Evolutionary conservation across 495 filamentous ascomycete genomes (phyloP).

Genomic region (Aspergillus sparsus): DNA sequence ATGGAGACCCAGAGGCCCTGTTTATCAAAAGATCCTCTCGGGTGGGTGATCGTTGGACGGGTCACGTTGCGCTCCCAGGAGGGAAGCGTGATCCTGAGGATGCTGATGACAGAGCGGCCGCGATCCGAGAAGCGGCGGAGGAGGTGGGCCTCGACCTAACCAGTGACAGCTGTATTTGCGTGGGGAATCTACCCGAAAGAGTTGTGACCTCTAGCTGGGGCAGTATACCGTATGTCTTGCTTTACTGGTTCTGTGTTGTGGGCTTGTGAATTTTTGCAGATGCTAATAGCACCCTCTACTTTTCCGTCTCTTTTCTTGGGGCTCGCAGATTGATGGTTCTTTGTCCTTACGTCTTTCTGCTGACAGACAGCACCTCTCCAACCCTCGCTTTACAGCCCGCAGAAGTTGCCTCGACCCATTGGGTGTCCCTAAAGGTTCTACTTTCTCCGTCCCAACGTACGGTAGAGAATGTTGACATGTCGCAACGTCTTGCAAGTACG

Average conservation of each 20-base stretch:
- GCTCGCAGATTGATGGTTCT: slow-evolving; percentile 68
- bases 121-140: slow-evolving; percentile 68
- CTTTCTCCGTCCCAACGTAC: slow-evolving; percentile 64
- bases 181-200: slow-evolving; percentile 72
- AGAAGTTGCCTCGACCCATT: slow-evolving; percentile 75
- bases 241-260: not conserved
- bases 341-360: slow-evolving; percentile 72
- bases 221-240: slow-evolving; percentile 58
- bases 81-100: slow-evolving; percentile 72
- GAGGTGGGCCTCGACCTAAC: slow-evolving; percentile 71
- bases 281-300: slow-evolving; percentile 17
- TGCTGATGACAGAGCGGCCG: slow-evolving; percentile 62
- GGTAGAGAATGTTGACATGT: slow-evolving; percentile 64
- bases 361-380: slow-evolving; percentile 58
- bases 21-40: slow-evolving; percentile 77
- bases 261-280: not conserved
- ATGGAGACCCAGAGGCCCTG: slow-evolving; percentile 73
- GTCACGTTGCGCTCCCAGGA: slow-evolving; percentile 74
- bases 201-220: slow-evolving; percentile 74
- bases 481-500: slow-evolving; percentile 59
- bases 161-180: slow-evolving; percentile 52
- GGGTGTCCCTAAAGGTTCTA: slow-evolving; percentile 70
- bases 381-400: slow-evolving; percentile 65
- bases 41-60: slow-evolving; percentile 72
- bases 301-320: not conserved